Evolutionary conservation across 202 grass and related monocot genomes (phyloP), one percentile per base, ranked within the genome.

Genomic region (Zizania palustris): DNA sequence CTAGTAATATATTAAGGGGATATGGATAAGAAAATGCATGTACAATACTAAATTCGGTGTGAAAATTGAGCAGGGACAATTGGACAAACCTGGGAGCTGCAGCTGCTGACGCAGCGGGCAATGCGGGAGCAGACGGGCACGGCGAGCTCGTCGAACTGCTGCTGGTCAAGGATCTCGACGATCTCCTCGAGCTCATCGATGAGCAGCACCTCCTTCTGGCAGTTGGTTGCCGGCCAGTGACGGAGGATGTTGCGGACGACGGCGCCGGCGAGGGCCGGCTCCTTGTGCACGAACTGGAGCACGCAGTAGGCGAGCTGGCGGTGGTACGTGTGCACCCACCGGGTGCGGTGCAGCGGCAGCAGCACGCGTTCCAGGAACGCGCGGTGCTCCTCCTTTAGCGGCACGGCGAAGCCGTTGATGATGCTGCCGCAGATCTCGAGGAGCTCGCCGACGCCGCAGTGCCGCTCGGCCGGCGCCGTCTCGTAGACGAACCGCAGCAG

Each of bases 391-490:
- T 90, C 87, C 82, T 94, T 97, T 39, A 97, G 82, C 55, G 91
- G 91, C 83, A 94, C 76, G 5, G 82, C 87, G 74, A 94, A 94
- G 56, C 91, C 91, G 72, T 88, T 84, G 87, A 98, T 87, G 80
- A 98, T 94, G 84, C 95, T 98, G 63, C 91, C 87, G 78, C 78
- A 94, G 75, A 98, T 86, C 89, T 98, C 91, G 16, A 98, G 89
- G 57, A 94, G 69, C 85, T 94, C 95, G 12, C 66, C 85, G 15
- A 71, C 71, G 38, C 91, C 91, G 60, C 50, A 85, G 36, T 81
- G 70, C 63, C 80, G 63, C 49, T 81, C 92, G 5, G 49, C 60
- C 7, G 67, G 1, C 0, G 69, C n/a, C 7, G 82, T 45, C 40
- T 93, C 88, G 84, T 79, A 42, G 37, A 15, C 74, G 69, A 83